phyloP scores from a whole-genome alignment of 1,284 basidiomycete species.

The Neolentinus lepideus region DNA sequence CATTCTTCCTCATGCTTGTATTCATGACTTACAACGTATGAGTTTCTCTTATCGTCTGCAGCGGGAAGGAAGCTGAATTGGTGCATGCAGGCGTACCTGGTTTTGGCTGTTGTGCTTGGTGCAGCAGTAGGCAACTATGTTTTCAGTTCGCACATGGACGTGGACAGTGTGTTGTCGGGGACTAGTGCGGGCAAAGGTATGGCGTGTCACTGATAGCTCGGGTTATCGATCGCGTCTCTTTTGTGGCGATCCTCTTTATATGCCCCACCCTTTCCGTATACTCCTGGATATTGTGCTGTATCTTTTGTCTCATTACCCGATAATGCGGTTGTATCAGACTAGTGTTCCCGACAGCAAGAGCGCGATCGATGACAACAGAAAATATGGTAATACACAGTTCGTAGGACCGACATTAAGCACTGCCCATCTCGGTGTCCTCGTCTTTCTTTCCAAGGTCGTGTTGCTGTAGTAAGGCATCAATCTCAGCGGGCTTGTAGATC shows the following conservation, averaged over 20 bases:
- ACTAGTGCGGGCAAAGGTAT: conserved; percentile 46
- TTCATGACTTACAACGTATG: conserved; percentile 84
- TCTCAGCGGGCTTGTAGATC: conserved; percentile 89
- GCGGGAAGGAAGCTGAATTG: background rate
- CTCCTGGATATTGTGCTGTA: background rate
- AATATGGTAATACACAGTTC: background rate
- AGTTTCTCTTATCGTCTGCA: conserved; percentile 13
- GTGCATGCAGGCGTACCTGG: conserved; percentile 61
- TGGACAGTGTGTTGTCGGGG: conserved; percentile 43
- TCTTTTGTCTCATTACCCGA: background rate
- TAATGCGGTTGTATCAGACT: background rate
- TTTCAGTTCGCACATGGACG: conserved; percentile 52
- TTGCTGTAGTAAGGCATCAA: conserved; percentile 79
- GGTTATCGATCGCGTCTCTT: background rate
- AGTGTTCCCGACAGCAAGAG: background rate
- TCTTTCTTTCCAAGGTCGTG: conserved; percentile 87
- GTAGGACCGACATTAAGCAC: conserved; percentile 19
- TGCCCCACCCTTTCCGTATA: background rate
- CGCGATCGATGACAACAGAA: background rate
- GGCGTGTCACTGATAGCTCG: conserved; percentile 36
- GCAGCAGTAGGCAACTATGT: conserved; percentile 69
- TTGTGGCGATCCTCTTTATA: background rate
- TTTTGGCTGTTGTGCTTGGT: conserved; percentile 64
- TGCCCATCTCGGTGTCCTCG: conserved; percentile 68
- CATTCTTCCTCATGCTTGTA: conserved; percentile 83